Percentiles rank a stretch among this genome's conserved stretches.
Conservation (phyloP, 2,329 filamentous ascomycete species). For the Diaporthe sp. region DNA sequence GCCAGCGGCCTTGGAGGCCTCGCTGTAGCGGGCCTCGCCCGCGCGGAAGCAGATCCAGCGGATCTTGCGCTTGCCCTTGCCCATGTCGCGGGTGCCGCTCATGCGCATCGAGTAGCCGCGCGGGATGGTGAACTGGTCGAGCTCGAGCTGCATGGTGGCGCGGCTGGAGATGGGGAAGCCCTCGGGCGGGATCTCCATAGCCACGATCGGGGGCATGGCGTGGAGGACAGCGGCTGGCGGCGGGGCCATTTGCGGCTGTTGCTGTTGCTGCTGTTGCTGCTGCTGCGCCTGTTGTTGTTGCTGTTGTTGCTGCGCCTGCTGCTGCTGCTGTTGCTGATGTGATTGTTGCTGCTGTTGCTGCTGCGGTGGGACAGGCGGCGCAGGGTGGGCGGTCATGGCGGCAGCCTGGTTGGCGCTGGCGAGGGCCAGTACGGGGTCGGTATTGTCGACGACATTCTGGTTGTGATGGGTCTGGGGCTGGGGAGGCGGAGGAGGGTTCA, state of each 20-base stretch:
- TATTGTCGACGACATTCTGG: constrained; percentile 41
- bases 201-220: constrained; percentile 31
- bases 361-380: constrained; percentile 32
- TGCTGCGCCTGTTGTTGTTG: constrained; percentile 33
- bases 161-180: constrained; percentile 52
- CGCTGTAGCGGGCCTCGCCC: constrained; percentile 52
- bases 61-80: constrained; percentile 52
- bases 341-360: constrained; percentile 32
- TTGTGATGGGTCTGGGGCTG: constrained; percentile 32
- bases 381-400: constrained; percentile 36
- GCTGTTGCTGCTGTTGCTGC: constrained; percentile 34
- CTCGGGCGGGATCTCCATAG: constrained; percentile 51
- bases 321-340: constrained; percentile 25
- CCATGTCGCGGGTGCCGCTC: constrained; percentile 54
- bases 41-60: constrained; percentile 56
- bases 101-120: constrained; percentile 57
- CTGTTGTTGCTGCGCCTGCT: constrained; percentile 32
- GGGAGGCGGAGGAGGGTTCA: constrained; percentile 25
- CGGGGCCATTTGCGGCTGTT: constrained; percentile 34
- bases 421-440: constrained; percentile 41
- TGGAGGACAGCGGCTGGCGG: constrained; percentile 32
- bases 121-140: constrained; percentile 53
- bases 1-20: constrained; percentile 47
- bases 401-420: constrained; percentile 39
- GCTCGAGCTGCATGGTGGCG: constrained; percentile 53